Evolutionary conservation across 1,284 basidiomycete genomes (phyloP).

Genomic region (Baeospora myosura): DNA sequence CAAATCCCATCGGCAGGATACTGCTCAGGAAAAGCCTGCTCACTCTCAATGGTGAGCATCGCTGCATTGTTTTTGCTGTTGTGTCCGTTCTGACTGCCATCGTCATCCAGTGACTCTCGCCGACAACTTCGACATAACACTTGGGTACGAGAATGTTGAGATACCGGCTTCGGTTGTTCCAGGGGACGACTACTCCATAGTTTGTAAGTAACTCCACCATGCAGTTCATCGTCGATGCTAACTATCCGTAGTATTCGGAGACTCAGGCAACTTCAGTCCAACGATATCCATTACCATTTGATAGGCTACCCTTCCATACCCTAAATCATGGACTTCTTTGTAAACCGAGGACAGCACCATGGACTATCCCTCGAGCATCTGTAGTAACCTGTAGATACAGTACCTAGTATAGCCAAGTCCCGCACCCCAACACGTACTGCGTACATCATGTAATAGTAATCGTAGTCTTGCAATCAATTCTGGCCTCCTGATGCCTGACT

Average conservation of each 20-base stretch:
- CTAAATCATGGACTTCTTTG: too few relatives aligned
- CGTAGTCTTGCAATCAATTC: too few relatives aligned
- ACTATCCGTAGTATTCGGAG: neutral
- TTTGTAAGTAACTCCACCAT: constrained; percentile 27
- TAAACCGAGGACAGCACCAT: too few relatives aligned
- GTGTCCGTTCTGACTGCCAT: constrained; percentile 9
- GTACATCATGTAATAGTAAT: too few relatives aligned
- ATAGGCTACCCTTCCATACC: too few relatives aligned
- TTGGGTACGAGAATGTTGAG: constrained; percentile 29
- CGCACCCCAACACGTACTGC: too few relatives aligned
- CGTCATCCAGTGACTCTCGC: constrained; percentile 30
- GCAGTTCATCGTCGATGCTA: neutral
- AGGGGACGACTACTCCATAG: constrained; percentile 28
- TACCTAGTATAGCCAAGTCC: too few relatives aligned
- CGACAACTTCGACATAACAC: constrained; percentile 31
- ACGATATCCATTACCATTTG: neutral
- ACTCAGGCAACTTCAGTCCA: constrained; percentile 2
- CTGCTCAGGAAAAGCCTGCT: constrained; percentile 28
- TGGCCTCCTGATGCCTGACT: too few relatives aligned
- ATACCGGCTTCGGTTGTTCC: constrained; percentile 29
- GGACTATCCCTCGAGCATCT: neutral
- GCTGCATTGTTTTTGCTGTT: neutral
- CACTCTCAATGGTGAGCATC: constrained; percentile 25
- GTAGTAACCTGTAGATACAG: too few relatives aligned
- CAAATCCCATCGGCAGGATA: constrained; percentile 36